Evolutionary conservation across 345 rosid genomes (phyloP), one percentile per base, ranked within the genome.

Genomic region (Heritiera fomes): DNA sequence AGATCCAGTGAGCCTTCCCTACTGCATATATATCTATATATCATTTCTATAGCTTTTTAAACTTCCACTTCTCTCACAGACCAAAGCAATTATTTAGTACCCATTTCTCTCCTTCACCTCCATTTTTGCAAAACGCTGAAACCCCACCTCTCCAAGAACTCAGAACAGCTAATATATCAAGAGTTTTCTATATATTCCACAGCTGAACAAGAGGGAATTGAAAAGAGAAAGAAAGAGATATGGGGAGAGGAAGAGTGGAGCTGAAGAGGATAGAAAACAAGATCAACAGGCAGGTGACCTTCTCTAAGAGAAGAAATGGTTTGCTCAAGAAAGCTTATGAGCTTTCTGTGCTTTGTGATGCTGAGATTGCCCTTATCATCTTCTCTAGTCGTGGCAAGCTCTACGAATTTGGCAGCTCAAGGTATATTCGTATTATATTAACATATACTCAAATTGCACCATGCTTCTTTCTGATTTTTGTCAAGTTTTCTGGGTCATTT

Each of bases 221-320:
- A 53, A 40, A 34, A 77, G 60, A 80, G 62, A 81, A 38, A 53
- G 62, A 84, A 52, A 64, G 18, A 78, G 45, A 73, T 50, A 93
- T 93, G 98, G 98, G 98, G 53, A 89, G 98, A 88, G 98, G 98
- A 77, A 91, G 90, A 85, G 98, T 93, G 52, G 98, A 91, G 85
- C 80, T 91, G 86, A 91, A 90, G 93, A 91, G 91, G 86, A 93
- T 93, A 81, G 98, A 93, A 86, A 93, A 93, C 88, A 93, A 90
- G 78, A 93, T 93, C 82, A 93, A 91, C 83, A 82, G 97, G 79
- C 95, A 93, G 67, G 98, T 93, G 10, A 93, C 98, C 52, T 93
- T 93, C 87, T 91, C 97, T 5, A 93, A 93, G 83, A 84, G 97
- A 79, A 88, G 97, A 64, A 91, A 88, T 60, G 97, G 97, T 45